A percentile compares a stretch with the other conserved stretches of the same genome.
Conservation (phyloP, 306 rosid species). For the Senna siamea region DNA sequence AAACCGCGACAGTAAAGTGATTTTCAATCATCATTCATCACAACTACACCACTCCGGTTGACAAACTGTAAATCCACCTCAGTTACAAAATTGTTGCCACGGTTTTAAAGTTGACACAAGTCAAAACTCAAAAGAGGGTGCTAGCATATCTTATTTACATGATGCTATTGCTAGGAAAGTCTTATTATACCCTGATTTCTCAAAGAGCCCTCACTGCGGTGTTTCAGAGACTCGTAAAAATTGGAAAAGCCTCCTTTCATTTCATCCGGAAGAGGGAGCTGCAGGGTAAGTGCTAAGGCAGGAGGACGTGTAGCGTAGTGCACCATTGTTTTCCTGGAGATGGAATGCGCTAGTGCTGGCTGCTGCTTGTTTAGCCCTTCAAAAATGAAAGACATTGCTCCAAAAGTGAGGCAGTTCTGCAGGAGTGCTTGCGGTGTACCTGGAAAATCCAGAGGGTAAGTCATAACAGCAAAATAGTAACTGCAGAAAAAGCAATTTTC, state of each 20-base stretch:
- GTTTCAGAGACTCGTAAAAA: constrained; percentile 70
- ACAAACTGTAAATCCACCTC: not conserved
- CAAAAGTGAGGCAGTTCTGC: constrained; percentile 92
- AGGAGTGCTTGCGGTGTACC: constrained; percentile 96
- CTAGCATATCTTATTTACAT: constrained; percentile 41
- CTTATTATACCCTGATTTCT: constrained; percentile 32
- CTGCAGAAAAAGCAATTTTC: constrained; percentile 25
- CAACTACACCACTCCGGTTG: not conserved
- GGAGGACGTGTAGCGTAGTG: constrained; percentile 37
- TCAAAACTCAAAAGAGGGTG: not conserved
- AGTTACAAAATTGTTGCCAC: constrained; percentile 31
- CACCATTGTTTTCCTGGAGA: constrained; percentile 50
- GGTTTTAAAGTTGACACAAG: not conserved
- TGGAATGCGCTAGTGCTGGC: constrained; percentile 82
- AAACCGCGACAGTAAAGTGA: not conserved
- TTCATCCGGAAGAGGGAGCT: constrained; percentile 76
- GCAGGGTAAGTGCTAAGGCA: constrained; percentile 67
- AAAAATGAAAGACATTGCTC: constrained; percentile 81
- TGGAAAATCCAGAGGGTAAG: constrained; percentile 38
- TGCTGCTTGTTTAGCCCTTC: constrained; percentile 93
- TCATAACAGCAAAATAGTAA: constrained; percentile 23
- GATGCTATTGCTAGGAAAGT: constrained; percentile 13
- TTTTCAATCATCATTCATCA: not conserved
- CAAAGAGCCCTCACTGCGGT: constrained; percentile 47
- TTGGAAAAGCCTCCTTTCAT: constrained; percentile 71